phyloP scores from a whole-genome alignment of 139 green algal genomes.

The Tetradesmus lagerheimii region DNA sequence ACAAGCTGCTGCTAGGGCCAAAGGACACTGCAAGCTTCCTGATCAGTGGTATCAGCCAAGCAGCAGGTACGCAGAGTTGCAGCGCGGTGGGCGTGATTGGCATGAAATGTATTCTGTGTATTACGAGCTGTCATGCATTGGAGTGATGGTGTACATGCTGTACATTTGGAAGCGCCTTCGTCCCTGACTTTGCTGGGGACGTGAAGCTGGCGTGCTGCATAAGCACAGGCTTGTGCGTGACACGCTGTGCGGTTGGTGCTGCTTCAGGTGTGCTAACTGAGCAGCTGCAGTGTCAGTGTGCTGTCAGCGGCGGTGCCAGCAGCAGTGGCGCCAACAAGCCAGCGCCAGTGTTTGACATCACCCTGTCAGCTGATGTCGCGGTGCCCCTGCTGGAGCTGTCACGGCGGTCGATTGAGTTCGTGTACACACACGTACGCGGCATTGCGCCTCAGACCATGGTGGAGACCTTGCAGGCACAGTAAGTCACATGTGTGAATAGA shows the following conservation, averaged over 20 bases:
- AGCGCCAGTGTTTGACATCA: constrained; percentile 57
- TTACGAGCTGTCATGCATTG: no score
- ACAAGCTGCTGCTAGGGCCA: constrained; percentile 59
- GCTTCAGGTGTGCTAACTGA: constrained; percentile 55
- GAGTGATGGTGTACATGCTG: neutral
- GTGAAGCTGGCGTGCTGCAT: no score
- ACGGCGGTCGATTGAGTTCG: constrained; percentile 64
- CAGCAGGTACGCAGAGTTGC: constrained; percentile 33
- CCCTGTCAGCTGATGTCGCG: constrained; percentile 60
- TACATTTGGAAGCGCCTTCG: neutral
- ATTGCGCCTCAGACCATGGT: constrained; percentile 35
- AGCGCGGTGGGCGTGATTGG: no score
- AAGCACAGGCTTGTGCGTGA: neutral
- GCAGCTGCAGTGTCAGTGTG: constrained; percentile 61
- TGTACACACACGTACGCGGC: constrained; percentile 67
- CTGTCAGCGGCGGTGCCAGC: constrained; percentile 38
- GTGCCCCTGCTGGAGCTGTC: constrained; percentile 79
- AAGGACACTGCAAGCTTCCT: constrained; percentile 67
- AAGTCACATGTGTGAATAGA: neutral
- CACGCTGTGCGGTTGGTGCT: neutral
- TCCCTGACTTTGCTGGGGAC: neutral
- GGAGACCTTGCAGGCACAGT: constrained; percentile 52
- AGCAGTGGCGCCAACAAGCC: constrained; percentile 12
- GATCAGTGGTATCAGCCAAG: constrained; percentile 60
- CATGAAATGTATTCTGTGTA: no score